These are phyloP conservation scores for Thermothelomyces thermophilus DNA, from an alignment of 2,329 filamentous ascomycete genomes.

Conservation along the genomic window DNA sequence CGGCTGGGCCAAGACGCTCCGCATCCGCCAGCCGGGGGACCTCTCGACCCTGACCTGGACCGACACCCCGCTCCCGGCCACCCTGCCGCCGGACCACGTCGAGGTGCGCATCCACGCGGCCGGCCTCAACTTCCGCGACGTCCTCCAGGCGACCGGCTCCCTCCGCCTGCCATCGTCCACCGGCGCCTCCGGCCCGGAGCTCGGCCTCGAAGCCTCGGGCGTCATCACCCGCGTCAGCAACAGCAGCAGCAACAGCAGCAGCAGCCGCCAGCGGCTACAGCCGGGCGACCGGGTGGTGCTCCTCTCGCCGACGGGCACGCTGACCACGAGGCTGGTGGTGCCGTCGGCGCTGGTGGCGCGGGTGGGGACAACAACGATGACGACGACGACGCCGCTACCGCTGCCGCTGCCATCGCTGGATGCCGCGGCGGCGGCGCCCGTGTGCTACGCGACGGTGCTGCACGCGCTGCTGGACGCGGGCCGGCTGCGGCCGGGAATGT, in stretches of 20 bases:
- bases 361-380: no score
- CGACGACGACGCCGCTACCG: no score
- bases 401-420: conserved; percentile 16
- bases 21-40: not conserved
- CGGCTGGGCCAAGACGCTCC: not conserved
- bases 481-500: conserved; percentile 11
- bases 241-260: no score
- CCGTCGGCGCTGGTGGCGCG: not conserved
- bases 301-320: not conserved
- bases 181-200: not conserved
- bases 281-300: conserved; percentile 2
- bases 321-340: not conserved
- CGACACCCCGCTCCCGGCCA: not conserved
- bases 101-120: not conserved
- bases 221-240: not conserved
- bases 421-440: conserved; percentile 23
- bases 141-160: not conserved
- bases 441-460: conserved; percentile 24
- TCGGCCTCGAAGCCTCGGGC: conserved; percentile 6
- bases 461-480: conserved; percentile 24
- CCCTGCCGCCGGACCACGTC: not conserved
- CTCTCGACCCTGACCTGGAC: not conserved
- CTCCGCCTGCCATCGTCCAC: not conserved
- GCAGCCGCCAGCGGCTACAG: not conserved
- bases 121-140: conserved; percentile 5